phyloP scores from a whole-genome alignment of 352 stramenopile species.

The Phytophthora cactorum region DNA sequence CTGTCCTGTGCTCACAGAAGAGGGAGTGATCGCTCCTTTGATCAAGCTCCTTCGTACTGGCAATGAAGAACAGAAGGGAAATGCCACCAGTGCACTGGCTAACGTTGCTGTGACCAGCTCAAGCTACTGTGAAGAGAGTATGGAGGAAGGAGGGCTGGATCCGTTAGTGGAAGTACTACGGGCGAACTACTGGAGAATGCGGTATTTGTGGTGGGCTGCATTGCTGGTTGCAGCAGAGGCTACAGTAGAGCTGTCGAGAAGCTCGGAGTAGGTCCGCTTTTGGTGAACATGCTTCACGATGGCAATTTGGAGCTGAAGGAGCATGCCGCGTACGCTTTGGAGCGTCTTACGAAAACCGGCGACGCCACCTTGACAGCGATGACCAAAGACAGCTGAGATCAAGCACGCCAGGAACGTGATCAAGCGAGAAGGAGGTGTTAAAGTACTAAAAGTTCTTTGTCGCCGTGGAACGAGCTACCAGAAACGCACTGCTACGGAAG shows the following conservation, averaged over 20 bases:
- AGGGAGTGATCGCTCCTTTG: not conserved
- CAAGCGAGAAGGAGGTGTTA: not conserved
- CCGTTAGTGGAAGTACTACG: not conserved
- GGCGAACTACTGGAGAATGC: not conserved
- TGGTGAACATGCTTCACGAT: not conserved
- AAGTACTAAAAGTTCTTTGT: not conserved
- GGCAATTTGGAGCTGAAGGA: not conserved
- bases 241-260: not conserved
- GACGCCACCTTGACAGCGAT: not conserved
- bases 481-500: not conserved
- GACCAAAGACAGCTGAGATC: not conserved
- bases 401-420: not conserved
- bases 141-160: not conserved
- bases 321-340: not conserved
- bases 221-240: not conserved
- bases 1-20: not conserved
- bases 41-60: not conserved
- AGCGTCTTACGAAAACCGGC: not conserved
- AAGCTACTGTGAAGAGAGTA: not conserved
- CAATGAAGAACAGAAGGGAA: not conserved
- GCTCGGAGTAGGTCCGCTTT: not conserved
- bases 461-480: not conserved
- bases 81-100: not conserved
- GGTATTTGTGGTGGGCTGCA: not conserved
- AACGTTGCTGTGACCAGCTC: constrained; percentile 1